Conservation (phyloP, 495 filamentous ascomycete species). For the Aspergillus avenaceus region DNA sequence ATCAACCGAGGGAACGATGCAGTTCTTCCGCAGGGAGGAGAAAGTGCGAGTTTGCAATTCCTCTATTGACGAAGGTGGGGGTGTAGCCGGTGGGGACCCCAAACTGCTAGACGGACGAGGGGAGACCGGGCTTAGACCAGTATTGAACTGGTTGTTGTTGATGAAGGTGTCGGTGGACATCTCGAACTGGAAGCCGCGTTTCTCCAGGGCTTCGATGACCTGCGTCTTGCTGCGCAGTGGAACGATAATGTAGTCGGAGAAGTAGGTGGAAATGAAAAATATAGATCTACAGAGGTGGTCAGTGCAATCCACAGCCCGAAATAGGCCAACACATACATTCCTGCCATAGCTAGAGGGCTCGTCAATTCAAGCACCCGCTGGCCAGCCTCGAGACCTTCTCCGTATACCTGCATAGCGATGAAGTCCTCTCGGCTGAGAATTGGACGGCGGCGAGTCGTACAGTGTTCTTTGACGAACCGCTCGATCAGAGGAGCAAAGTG, state of each 20-base stretch:
- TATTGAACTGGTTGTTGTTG: constrained; percentile 35
- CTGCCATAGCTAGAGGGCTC: constrained; percentile 83
- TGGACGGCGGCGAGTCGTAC: constrained; percentile 45
- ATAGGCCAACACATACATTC: constrained; percentile 59
- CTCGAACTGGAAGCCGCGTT: constrained; percentile 80
- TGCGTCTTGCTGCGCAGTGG: constrained; percentile 65
- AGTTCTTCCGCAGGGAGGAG: constrained; percentile 63
- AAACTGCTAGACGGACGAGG: constrained; percentile 23
- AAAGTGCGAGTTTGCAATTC: constrained; percentile 86
- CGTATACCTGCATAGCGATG: constrained; percentile 82
- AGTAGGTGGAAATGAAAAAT: constrained; percentile 98
- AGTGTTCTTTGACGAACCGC: constrained; percentile 29
- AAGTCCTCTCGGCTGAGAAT: constrained; percentile 79
- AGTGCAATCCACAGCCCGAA: not conserved
- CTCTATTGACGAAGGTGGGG: constrained; percentile 68
- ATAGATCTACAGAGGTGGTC: constrained; percentile 57
- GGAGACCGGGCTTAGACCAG: constrained; percentile 25
- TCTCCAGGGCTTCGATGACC: constrained; percentile 73
- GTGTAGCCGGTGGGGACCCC: constrained; percentile 58
- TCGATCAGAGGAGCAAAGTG: constrained; percentile 71
- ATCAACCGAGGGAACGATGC: constrained; percentile 70
- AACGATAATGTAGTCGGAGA: constrained; percentile 93
- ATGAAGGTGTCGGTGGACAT: constrained; percentile 66
- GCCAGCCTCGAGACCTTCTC: constrained; percentile 87
- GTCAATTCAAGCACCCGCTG: constrained; percentile 90